Percentiles rank a stretch among this genome's conserved stretches.
These are phyloP conservation scores for Yueomyces sinensis DNA, from an alignment of 805 yeast species.

Conservation along the genomic window DNA sequence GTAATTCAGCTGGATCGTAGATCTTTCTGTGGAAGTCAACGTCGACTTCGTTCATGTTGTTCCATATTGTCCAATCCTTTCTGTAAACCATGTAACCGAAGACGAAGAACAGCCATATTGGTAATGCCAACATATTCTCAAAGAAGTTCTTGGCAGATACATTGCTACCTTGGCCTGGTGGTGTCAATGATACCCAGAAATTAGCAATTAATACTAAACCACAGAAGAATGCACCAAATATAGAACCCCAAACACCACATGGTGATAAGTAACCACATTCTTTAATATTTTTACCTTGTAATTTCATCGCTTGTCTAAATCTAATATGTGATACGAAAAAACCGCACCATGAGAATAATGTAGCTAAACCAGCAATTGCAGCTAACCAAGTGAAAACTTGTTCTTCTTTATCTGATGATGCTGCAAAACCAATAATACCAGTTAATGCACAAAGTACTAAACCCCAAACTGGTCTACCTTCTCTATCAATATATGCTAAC, in stretches of 20 bases:
- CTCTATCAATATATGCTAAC: conserved; percentile 39
- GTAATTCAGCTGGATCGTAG: conserved; percentile 27
- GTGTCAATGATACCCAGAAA: conserved; percentile 52
- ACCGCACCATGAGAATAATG: conserved; percentile 46
- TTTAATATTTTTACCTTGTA: conserved; percentile 31
- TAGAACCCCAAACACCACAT: conserved; percentile 38
- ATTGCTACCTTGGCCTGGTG: conserved; percentile 30
- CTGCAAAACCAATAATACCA: conserved; percentile 49
- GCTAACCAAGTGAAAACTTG: conserved; percentile 48
- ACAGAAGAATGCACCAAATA: conserved; percentile 35
- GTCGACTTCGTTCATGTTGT: conserved; percentile 28
- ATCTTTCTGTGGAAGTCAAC: conserved; percentile 30
- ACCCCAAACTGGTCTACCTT: conserved; percentile 50
- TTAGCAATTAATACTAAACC: conserved; percentile 39
- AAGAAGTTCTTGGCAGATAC: conserved; percentile 33
- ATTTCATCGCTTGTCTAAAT: conserved; percentile 40
- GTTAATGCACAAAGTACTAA: conserved; percentile 34
- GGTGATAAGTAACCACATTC: conserved; percentile 41
- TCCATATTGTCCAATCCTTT: conserved; percentile 23
- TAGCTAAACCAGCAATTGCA: conserved; percentile 43
- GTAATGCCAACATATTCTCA: conserved; percentile 37
- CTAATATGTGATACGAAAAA: conserved; percentile 40
- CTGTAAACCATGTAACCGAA: conserved; percentile 38
- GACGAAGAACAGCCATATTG: conserved; percentile 31
- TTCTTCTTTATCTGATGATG: conserved; percentile 38